These are phyloP conservation scores for Arabis hirsuta DNA, from an alignment of 345 rosid genomes.

Conservation along the genomic window DNA sequence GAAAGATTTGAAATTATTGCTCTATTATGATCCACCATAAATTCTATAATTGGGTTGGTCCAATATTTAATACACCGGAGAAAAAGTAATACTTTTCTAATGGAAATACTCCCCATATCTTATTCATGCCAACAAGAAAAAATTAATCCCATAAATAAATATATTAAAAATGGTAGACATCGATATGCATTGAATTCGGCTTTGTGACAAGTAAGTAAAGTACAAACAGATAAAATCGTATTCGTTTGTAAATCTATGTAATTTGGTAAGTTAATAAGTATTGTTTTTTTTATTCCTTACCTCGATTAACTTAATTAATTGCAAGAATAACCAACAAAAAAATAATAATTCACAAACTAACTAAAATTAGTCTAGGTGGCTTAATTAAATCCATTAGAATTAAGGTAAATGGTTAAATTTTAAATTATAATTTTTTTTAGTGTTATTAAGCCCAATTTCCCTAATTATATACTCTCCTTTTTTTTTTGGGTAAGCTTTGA, in stretches of 20 bases:
- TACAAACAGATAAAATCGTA: conserved; percentile 23
- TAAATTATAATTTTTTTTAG: too few relatives aligned
- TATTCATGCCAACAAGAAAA: conserved; percentile 3
- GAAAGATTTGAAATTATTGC: conserved; percentile 41
- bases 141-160: not conserved
- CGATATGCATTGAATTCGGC: conserved; percentile 17
- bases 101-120: not conserved
- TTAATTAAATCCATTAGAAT: too few relatives aligned
- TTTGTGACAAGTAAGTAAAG: conserved; percentile 20
- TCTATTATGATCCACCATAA: conserved; percentile 35
- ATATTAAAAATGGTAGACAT: conserved; percentile 19
- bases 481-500: not conserved
- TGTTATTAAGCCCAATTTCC: too few relatives aligned
- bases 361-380: too few relatives aligned
- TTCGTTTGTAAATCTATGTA: not conserved
- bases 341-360: too few relatives aligned
- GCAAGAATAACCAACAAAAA: too few relatives aligned
- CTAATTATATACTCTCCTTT: not conserved
- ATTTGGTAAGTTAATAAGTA: conserved; percentile 13
- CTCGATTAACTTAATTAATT: conserved; percentile 7
- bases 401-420: too few relatives aligned
- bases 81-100: not conserved
- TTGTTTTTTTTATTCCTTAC: not conserved
- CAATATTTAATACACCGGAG: conserved; percentile 28
- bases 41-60: conserved; percentile 41